A percentile compares a stretch with the other conserved stretches of the same genome.
Evolutionary conservation across 257 asterid species (phyloP).

Genomic region (Apocynum venetum): DNA sequence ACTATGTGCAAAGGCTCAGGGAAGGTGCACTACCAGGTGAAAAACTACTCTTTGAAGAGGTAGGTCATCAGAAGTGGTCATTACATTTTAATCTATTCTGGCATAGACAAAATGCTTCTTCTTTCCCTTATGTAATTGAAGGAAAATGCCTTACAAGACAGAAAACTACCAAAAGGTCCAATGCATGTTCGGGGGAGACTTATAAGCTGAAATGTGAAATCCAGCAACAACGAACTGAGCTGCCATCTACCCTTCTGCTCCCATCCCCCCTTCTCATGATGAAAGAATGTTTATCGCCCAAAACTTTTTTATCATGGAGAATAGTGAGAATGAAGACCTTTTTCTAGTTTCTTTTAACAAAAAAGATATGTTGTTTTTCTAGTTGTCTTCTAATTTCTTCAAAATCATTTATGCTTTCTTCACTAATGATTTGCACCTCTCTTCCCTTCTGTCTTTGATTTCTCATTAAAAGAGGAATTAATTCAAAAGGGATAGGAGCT

Average conservation of each 20-base stretch:
- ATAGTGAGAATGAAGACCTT: not conserved
- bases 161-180: not conserved
- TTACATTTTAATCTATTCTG: not conserved
- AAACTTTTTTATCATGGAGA: not conserved
- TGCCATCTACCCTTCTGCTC: not conserved
- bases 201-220: not conserved
- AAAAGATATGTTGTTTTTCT: not conserved
- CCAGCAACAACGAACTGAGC: not conserved
- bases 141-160: not conserved
- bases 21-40: constrained; percentile 88
- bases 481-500: not conserved
- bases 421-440: not conserved
- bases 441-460: not conserved
- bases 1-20: constrained; percentile 95
- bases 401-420: not conserved
- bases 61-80: constrained; percentile 20
- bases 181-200: constrained; percentile 1
- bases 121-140: not conserved
- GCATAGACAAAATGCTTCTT: not conserved
- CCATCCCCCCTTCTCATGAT: not conserved
- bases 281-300: not conserved
- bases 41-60: constrained; percentile 76
- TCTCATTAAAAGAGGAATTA: not conserved
- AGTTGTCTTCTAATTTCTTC: not conserved
- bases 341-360: not conserved